Evolutionary conservation across 2,329 filamentous ascomycete species (phyloP), one percentile per base, ranked within the genome.

Genomic region (Sclerotinia sclerotiorum): DNA sequence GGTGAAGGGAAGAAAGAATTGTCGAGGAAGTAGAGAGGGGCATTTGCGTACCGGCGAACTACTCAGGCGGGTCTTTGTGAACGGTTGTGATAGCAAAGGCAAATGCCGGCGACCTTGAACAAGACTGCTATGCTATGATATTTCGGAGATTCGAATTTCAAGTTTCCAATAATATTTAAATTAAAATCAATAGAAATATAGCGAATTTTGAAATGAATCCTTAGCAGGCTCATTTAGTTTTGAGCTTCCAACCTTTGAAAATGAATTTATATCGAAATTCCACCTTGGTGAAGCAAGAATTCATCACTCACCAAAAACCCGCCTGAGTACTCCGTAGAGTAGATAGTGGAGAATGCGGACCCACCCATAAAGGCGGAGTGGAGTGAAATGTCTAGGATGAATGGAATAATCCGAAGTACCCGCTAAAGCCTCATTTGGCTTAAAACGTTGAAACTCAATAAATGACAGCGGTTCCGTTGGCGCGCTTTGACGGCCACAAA

Each of bases 381-480:
- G 21, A 51, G 32, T 51, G 46, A 51, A 51, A 51, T 39, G 21
- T 24, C 46, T 56, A 46, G 46, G 21, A 55, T 55, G 5, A 5
- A 55, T 55, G 5, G 19, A 55, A 21, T 21, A 56, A 15, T 61
- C 39, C 57, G 13, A 27, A 49, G 5, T 24, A 49, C 11, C 24
- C 27, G 27, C 58, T 24, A 35, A 62, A 17, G 21, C 2, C n/a
- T 24, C 29, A 48, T 39, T 46, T 35, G 46, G 19, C 13, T 21
- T 35, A 51, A 51, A 35, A 24, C 44, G 44, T 39, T 29, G 44
- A 27, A 61, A 61, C 27, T 32, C 29, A 35, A 24, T 51, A 32
- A 61, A 62, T 62, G 60, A 62, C 60, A 51, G 60, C 60, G 60
- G 29, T 62, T 51, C 46, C 60, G 29, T 46, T 46, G n/a, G 29